Percentiles rank a stretch among this genome's conserved stretches.
Conservation (phyloP, 495 filamentous ascomycete genomes). For the Penicillium canescens region DNA sequence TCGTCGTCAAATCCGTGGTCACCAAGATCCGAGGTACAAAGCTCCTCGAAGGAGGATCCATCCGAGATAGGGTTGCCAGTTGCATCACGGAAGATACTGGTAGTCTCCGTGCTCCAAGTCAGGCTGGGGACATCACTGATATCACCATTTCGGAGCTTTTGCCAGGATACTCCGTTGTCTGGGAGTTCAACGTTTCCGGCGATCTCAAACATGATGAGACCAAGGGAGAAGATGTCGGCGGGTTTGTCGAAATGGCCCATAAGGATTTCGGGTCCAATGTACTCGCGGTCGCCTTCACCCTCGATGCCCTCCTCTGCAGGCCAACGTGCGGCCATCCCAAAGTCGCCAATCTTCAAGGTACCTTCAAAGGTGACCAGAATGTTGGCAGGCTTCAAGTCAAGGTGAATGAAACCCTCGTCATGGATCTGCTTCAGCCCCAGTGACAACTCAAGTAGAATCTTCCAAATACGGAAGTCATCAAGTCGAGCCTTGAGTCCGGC, state of each 20-base stretch:
- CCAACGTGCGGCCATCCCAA: slow-evolving; percentile 84
- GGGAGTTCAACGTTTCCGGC: slow-evolving; percentile 89
- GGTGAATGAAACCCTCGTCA: slow-evolving; percentile 82
- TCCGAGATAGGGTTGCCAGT: slow-evolving; percentile 65
- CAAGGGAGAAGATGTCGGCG: slow-evolving; percentile 89
- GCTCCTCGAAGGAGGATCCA: slow-evolving; percentile 49
- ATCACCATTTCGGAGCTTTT: slow-evolving; percentile 81
- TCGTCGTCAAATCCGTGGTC: slow-evolving; percentile 42
- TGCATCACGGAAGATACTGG: slow-evolving; percentile 67
- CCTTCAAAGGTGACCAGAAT: slow-evolving; percentile 90
- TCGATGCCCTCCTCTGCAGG: slow-evolving; percentile 77
- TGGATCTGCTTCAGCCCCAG: slow-evolving; percentile 87
- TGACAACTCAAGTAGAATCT: slow-evolving; percentile 82
- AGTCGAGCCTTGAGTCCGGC: slow-evolving; percentile 80
- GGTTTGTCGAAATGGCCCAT: slow-evolving; percentile 83
- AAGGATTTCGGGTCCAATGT: slow-evolving; percentile 91
- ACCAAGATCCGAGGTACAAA: slow-evolving; percentile 51
- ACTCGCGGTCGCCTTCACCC: slow-evolving; percentile 91
- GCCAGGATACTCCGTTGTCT: slow-evolving; percentile 88
- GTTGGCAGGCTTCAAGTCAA: slow-evolving; percentile 95
- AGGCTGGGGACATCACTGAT: slow-evolving; percentile 82
- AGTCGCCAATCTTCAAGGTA: slow-evolving; percentile 91
- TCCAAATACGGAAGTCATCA: slow-evolving; percentile 98
- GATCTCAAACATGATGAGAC: slow-evolving; percentile 90
- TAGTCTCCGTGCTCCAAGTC: slow-evolving; percentile 69